Conservation (phyloP, 164 flowering plant species). For the Buxus sempervirens region DNA sequence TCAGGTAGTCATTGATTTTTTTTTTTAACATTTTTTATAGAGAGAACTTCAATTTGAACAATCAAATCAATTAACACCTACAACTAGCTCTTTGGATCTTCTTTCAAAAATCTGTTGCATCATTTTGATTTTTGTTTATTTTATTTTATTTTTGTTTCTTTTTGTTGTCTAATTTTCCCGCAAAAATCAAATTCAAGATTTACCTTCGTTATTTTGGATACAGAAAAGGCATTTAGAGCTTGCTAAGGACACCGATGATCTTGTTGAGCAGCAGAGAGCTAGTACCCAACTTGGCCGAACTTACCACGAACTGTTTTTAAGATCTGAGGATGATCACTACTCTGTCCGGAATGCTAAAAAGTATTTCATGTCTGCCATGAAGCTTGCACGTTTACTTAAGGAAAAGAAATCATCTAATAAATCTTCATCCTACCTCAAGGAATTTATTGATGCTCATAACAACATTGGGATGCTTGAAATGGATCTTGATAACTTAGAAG, state of each 20-base stretch:
- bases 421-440: conserved; percentile 57
- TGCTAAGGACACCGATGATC: conserved; percentile 67
- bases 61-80: no score
- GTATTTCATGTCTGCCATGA: conserved; percentile 81
- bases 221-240: conserved; percentile 90
- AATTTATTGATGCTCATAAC: conserved; percentile 89
- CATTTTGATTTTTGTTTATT: no score
- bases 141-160: not conserved
- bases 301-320: conserved; percentile 75
- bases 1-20: no score
- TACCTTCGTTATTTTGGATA: conserved; percentile 6
- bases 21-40: no score
- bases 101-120: no score
- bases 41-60: no score
- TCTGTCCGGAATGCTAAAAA: conserved; percentile 74
- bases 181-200: not conserved
- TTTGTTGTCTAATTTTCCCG: not conserved
- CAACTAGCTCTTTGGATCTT: no score
- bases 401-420: conserved; percentile 35
- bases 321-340: conserved; percentile 56
- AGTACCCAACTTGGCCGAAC: conserved; percentile 94
- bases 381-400: conserved; percentile 60
- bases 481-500: conserved; percentile 84
- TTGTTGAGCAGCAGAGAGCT: conserved; percentile 93
- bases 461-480: conserved; percentile 92